Percentiles rank a stretch among this genome's conserved stretches.
phyloP scores from a whole-genome alignment of 768 basidiomycete species.

The Megacollybia marginata region DNA sequence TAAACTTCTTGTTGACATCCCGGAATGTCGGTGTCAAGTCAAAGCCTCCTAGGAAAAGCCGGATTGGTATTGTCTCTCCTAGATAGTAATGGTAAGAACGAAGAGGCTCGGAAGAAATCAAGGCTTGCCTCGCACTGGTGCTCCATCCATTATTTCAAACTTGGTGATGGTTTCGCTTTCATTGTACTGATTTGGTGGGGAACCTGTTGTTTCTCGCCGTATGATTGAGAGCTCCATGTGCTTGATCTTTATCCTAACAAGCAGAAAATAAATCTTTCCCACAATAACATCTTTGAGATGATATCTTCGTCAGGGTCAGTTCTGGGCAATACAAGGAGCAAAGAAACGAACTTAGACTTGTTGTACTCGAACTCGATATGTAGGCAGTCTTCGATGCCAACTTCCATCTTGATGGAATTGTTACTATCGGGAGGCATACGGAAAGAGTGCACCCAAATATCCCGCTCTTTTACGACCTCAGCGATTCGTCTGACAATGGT shows the following conservation, averaged over 20 bases:
- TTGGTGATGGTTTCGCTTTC: constrained; percentile 99
- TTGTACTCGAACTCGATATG: constrained; percentile 99
- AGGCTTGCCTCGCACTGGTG: constrained; percentile 81
- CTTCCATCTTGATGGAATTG: constrained; percentile 99
- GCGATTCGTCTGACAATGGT: constrained; percentile 89
- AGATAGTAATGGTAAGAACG: neutral
- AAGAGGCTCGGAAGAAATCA: neutral
- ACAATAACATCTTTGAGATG: constrained; percentile 99
- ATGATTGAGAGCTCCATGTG: constrained; percentile 99
- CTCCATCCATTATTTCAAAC: constrained; percentile 99
- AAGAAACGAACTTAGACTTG: constrained; percentile 81
- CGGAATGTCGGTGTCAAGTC: constrained; percentile 98
- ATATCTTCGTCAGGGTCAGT: constrained; percentile 51
- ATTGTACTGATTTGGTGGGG: constrained; percentile 98
- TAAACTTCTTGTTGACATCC: constrained; percentile 99
- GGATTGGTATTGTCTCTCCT: constrained; percentile 98
- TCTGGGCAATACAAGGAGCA: neutral
- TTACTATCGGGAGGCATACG: constrained; percentile 98
- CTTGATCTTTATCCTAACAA: constrained; percentile 99
- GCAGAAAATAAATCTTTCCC: constrained; percentile 98
- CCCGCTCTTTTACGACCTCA: constrained; percentile 88
- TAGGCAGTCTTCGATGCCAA: constrained; percentile 97
- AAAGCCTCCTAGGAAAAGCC: constrained; percentile 95
- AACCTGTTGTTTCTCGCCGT: constrained; percentile 92
- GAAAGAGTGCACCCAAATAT: constrained; percentile 97